A percentile compares a stretch with the other conserved stretches of the same genome.
These are phyloP conservation scores for Pythium biforme DNA, from an alignment of 352 stramenopile genomes.

Conservation along the genomic window DNA sequence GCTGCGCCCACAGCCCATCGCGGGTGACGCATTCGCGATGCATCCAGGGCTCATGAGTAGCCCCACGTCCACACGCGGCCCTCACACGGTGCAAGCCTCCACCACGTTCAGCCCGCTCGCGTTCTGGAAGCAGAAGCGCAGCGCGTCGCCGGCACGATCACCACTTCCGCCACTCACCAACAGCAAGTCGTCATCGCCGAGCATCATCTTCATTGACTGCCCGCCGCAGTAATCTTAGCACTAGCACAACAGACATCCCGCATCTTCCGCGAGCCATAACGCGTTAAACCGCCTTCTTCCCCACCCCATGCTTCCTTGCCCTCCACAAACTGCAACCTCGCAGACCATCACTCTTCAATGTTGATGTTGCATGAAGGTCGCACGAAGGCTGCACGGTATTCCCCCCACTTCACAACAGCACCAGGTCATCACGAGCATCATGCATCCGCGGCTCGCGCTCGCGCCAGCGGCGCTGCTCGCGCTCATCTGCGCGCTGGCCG, in stretches of 20 bases:
- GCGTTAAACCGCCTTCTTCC: neutral
- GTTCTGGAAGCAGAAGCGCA: constrained; percentile 6
- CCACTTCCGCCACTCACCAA: neutral
- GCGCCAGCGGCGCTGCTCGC: constrained; percentile 48
- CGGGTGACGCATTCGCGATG: constrained; percentile 18
- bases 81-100: neutral
- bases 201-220: constrained; percentile 28
- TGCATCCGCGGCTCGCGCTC: neutral
- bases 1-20: neutral
- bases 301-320: neutral
- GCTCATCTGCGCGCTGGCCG: constrained; percentile 85
- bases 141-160: neutral
- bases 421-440: neutral
- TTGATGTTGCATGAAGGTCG: constrained; percentile 43
- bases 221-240: neutral
- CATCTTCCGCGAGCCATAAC: neutral
- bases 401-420: neutral
- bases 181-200: neutral
- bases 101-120: constrained; percentile 7
- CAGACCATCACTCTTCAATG: constrained; percentile 6
- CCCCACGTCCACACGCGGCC: neutral
- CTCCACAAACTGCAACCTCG: constrained; percentile 4
- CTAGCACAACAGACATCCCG: neutral
- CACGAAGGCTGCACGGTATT: constrained; percentile 17
- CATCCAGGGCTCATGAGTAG: constrained; percentile 2